Percentiles rank a stretch among this genome's conserved stretches.
phyloP scores from a whole-genome alignment of 208 protist species.

The Angomonas deanei region DNA sequence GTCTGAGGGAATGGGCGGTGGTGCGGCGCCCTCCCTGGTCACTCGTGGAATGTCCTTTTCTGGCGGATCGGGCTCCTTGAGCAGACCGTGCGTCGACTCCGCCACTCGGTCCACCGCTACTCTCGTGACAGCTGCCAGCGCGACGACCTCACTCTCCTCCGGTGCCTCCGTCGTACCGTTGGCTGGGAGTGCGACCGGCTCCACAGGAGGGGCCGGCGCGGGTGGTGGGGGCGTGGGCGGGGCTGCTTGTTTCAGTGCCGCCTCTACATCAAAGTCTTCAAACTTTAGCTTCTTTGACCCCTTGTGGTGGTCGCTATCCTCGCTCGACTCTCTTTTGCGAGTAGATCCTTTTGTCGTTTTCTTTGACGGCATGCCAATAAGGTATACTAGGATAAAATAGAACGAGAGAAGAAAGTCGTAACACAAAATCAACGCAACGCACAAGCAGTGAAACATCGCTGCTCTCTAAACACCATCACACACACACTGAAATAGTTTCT shows the following conservation, averaged over 20 bases:
- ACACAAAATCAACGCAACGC: not conserved
- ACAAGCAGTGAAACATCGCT: not conserved
- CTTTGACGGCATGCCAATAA: not conserved
- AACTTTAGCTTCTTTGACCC: constrained; percentile 15
- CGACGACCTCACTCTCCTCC: constrained; percentile 24
- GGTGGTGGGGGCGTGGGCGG: not conserved
- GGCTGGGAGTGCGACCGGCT: not conserved
- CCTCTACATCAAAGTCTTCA: constrained; percentile 34
- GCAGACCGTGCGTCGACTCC: constrained; percentile 62
- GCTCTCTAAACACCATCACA: too few species aligned
- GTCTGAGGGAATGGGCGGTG: constrained; percentile 64
- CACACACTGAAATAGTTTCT: too few species aligned
- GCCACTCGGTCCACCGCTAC: constrained; percentile 41
- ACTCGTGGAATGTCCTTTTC: constrained; percentile 38
- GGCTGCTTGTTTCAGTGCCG: not conserved
- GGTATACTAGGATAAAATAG: not conserved
- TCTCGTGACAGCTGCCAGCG: constrained; percentile 53
- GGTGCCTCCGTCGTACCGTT: not conserved
- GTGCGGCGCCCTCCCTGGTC: constrained; percentile 56
- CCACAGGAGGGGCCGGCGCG: not conserved
- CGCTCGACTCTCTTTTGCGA: not conserved
- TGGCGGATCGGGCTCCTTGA: constrained; percentile 74
- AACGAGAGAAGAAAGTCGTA: not conserved
- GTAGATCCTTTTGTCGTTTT: not conserved
- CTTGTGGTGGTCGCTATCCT: not conserved